These are phyloP conservation scores for Lyophyllum atratum DNA, from an alignment of 768 basidiomycete genomes.

Conservation along the genomic window DNA sequence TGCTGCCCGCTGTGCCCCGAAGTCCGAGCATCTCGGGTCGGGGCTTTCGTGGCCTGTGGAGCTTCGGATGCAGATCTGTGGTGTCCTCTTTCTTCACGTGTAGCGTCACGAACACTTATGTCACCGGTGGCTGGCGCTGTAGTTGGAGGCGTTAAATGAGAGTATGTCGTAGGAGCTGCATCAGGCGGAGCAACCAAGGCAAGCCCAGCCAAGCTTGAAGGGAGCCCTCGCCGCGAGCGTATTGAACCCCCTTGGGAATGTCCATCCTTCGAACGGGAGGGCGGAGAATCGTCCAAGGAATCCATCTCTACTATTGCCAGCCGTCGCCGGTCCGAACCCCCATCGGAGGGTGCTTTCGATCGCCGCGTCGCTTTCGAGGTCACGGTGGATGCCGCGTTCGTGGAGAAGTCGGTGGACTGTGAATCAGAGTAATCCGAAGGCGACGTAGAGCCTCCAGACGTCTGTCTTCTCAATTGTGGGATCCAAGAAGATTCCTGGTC, in stretches of 20 bases:
- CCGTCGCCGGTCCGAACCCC: slow-evolving; percentile 63
- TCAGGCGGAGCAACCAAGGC: slow-evolving; percentile 77
- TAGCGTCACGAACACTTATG: slow-evolving; percentile 4
- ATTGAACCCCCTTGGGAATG: slow-evolving; percentile 31
- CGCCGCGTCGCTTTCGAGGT: slow-evolving; percentile 37
- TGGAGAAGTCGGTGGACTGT: slow-evolving; percentile 20
- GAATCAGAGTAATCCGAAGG: slow-evolving; percentile 57
- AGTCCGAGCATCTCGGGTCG: slow-evolving; percentile 45
- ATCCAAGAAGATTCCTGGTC: slow-evolving; percentile 21
- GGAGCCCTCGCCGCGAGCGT: slow-evolving; percentile 41
- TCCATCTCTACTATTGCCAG: slow-evolving; percentile 70
- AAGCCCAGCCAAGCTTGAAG: slow-evolving; percentile 47
- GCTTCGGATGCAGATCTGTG: slow-evolving; percentile 52
- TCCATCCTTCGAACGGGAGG: slow-evolving; percentile 24
- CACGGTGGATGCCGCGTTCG: slow-evolving; percentile 25
- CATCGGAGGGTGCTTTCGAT: slow-evolving; percentile 56
- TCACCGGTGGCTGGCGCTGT: slow-evolving; percentile 43
- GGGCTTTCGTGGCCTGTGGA: slow-evolving; percentile 25
- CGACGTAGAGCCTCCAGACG: slow-evolving; percentile 39
- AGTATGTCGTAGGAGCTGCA: slow-evolving; percentile 53
- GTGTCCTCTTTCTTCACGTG: slow-evolving; percentile 29
- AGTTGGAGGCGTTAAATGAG: slow-evolving; percentile 53
- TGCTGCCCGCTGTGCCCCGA: slow-evolving; percentile 36
- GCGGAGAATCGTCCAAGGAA: slow-evolving; percentile 30
- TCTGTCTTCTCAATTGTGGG: slow-evolving; percentile 28